Conservation (phyloP, 2,329 filamentous ascomycete species). For the Geosmithia flava region DNA sequence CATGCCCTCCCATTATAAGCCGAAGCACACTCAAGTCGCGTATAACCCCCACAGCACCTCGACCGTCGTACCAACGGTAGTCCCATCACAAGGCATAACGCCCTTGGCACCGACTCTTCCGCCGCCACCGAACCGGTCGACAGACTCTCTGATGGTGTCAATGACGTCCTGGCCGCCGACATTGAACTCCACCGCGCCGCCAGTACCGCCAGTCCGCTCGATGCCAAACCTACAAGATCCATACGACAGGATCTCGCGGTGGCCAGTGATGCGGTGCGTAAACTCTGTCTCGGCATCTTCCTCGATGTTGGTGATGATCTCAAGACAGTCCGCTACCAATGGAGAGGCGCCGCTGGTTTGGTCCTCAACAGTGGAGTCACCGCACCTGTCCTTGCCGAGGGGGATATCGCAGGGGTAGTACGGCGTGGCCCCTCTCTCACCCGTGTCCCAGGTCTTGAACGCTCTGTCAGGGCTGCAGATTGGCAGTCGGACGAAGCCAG, state of each 20-base stretch:
- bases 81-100: constrained; percentile 15
- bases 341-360: constrained; percentile 20
- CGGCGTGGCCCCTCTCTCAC: constrained; percentile 7
- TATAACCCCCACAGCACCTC: constrained; percentile 13
- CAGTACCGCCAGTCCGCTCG: constrained; percentile 7
- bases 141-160: constrained; percentile 17
- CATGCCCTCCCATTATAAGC: no score
- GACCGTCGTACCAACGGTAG: not conserved
- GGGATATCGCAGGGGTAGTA: constrained; percentile 19
- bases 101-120: constrained; percentile 21
- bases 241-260: not conserved
- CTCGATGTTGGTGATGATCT: constrained; percentile 19
- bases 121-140: constrained; percentile 13
- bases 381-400: constrained; percentile 12
- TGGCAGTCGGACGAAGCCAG: constrained; percentile 22
- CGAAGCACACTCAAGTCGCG: no score
- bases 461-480: constrained; percentile 22
- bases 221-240: constrained; percentile 21
- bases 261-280: no score
- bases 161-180: constrained; percentile 21
- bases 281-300: constrained; percentile 6
- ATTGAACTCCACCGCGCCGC: constrained; percentile 15
- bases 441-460: constrained; percentile 15
- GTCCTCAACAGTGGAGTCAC: constrained; percentile 17
- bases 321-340: constrained; percentile 16